Base-by-base conservation (phyloP, 78 protist species). In the Creolimax fragrantissima region DNA sequence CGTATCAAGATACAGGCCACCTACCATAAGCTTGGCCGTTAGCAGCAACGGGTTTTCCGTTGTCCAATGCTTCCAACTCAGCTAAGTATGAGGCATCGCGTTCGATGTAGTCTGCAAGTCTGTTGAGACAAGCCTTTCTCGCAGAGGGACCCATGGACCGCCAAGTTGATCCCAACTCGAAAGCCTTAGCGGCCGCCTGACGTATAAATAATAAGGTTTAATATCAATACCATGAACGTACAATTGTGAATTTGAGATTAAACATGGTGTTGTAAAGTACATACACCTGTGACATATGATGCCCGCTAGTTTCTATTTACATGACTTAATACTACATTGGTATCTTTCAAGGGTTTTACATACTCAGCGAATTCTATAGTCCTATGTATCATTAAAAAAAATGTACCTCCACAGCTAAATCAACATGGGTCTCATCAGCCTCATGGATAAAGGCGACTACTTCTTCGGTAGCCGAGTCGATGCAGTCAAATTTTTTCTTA, bases 101-200 rank as follows among this genome's bases (percentile, higher is more conserved):
- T 74, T 96, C 98, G 44, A 97, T 35, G 39, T 67, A 42, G 91
- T 95, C 94, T 17, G 98, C 98, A 86, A 97, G 91, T 42, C 67
- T 91, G 4, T 36, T 3, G 94, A 96, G 66, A 58, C 93, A 11
- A 17, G 5, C 44, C 7, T 96, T 45, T 83, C 98, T 90, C 45
- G 88, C 95, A 39, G n/a, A 43, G 43, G 42, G 43, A 17, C 93
- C 5, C 43, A 67, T 88, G 43, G 42, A 42, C 35, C 92, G 17
- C 98, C 98, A 97, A 84, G 42, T 94, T 24, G 92, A 45, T n/a
- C 92, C 88, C 5, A 7, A 6, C 44, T 6, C 88, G 36, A 84
- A 84, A 24, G 88, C 88, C n/a, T 84, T 36, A 35, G 7, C 6
- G 88, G 88, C 88, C 35, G 88, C 88, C 88, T 84, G 86, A 17